These are phyloP conservation scores for Silybum marianum DNA, from an alignment of 129 eudicot genomes.

Conservation along the genomic window DNA sequence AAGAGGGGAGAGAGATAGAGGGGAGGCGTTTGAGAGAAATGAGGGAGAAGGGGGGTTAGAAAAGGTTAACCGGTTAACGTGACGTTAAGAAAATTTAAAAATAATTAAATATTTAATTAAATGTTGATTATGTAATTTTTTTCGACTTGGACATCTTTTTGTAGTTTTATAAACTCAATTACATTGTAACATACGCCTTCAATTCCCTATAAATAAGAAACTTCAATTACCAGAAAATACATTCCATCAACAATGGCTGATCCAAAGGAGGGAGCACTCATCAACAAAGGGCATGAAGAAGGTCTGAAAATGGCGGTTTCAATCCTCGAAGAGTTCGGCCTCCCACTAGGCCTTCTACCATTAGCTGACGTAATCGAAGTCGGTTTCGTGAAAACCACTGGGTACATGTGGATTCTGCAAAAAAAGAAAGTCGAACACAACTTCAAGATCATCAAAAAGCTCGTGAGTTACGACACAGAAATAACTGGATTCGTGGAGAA, in stretches of 20 bases:
- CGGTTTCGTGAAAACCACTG: constrained; percentile 7
- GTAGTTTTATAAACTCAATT: too few species aligned
- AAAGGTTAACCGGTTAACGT: too few species aligned
- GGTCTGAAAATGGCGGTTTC: constrained; percentile 22
- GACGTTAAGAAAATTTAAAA: too few species aligned
- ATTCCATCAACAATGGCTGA: constrained; percentile 21
- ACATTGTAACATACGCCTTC: too few species aligned
- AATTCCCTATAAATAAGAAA: too few species aligned
- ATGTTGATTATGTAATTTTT: too few species aligned
- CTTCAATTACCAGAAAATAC: too few species aligned
- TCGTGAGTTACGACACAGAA: constrained; percentile 7
- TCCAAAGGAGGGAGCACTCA: constrained; percentile 22
- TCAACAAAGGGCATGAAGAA: constrained; percentile 24
- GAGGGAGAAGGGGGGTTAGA: too few species aligned
- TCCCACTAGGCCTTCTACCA: constrained; percentile 26
- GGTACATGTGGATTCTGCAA: constrained; percentile 27
- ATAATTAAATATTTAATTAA: too few species aligned
- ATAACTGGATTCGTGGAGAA: constrained; percentile 20
- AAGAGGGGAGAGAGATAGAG: too few species aligned
- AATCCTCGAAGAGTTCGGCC: constrained; percentile 16
- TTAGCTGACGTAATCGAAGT: constrained; percentile 13
- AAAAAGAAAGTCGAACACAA: constrained; percentile 24
- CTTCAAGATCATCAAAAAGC: constrained; percentile 5
- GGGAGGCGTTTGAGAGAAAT: too few species aligned
- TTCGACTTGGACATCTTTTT: too few species aligned